phyloP scores from a whole-genome alignment of 176 grass and related monocot species.

The Oryza meyeriana region DNA sequence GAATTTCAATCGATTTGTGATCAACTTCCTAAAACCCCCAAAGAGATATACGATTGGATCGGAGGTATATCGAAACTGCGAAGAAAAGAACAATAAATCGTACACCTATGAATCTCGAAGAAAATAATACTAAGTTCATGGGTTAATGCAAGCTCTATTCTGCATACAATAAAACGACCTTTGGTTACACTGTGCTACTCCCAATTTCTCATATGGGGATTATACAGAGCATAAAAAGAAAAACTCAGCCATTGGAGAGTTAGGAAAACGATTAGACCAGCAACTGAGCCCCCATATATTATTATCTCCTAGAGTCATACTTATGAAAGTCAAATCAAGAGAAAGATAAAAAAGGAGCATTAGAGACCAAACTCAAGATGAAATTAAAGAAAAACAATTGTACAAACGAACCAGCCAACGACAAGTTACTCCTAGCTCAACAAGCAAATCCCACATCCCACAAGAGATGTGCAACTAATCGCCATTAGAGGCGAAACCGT shows the following conservation, averaged over 20 bases:
- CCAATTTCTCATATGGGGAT: conserved; percentile 8
- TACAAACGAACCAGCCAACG: background rate
- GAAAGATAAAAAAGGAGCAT: background rate
- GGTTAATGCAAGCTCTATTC: background rate
- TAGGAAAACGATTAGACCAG: background rate
- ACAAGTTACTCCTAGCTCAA: background rate
- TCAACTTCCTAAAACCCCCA: background rate
- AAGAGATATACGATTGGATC: background rate
- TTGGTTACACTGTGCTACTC: background rate
- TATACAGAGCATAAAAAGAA: background rate
- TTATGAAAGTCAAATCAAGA: background rate
- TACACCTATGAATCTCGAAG: background rate
- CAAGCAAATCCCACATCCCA: background rate
- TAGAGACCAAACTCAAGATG: background rate
- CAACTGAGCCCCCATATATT: background rate
- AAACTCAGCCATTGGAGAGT: background rate
- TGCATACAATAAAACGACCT: conserved; percentile 52
- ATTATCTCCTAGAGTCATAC: background rate
- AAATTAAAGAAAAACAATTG: background rate
- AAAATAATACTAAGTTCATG: background rate
- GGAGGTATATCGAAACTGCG: background rate
- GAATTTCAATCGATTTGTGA: background rate
- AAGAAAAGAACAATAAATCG: background rate
- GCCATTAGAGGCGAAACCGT: background rate
- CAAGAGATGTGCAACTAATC: background rate